These are phyloP conservation scores for Gaultheria prostrata DNA, from an alignment of 148 eudicot genomes.

Conservation along the genomic window DNA sequence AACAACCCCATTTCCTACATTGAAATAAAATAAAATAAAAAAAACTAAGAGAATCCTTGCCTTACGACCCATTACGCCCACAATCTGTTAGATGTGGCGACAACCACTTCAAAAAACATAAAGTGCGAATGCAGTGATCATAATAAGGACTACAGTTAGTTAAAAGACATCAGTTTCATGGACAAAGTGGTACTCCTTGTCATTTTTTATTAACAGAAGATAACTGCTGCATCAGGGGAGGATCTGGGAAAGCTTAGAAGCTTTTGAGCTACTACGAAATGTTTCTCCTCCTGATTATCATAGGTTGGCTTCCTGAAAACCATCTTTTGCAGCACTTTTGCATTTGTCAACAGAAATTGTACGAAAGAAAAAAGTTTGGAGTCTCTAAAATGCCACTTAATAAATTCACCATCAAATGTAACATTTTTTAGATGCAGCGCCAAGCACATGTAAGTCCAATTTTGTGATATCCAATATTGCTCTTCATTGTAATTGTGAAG, in stretches of 20 bases:
- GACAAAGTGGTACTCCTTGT: not conserved
- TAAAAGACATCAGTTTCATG: not conserved
- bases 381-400: not conserved
- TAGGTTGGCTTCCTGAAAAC: not conserved
- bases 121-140: not conserved
- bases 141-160: not conserved
- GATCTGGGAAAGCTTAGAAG: constrained; percentile 5
- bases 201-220: not conserved
- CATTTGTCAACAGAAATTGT: not conserved
- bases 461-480: not conserved
- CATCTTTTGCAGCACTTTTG: not conserved
- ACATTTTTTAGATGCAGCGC: not conserved
- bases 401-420: not conserved
- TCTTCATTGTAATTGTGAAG: not conserved
- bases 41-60: not conserved
- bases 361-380: not conserved
- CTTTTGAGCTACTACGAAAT: not conserved
- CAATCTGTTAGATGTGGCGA: not conserved
- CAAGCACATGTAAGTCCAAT: not conserved
- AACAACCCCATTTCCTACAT: not conserved
- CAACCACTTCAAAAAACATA: not conserved
- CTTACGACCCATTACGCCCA: not conserved
- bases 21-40: no score
- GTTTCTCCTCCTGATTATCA: not conserved
- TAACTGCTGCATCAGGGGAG: not conserved